These are phyloP conservation scores for Pleurostoma richardsiae DNA, from an alignment of 2,329 filamentous ascomycete genomes.

Conservation along the genomic window DNA sequence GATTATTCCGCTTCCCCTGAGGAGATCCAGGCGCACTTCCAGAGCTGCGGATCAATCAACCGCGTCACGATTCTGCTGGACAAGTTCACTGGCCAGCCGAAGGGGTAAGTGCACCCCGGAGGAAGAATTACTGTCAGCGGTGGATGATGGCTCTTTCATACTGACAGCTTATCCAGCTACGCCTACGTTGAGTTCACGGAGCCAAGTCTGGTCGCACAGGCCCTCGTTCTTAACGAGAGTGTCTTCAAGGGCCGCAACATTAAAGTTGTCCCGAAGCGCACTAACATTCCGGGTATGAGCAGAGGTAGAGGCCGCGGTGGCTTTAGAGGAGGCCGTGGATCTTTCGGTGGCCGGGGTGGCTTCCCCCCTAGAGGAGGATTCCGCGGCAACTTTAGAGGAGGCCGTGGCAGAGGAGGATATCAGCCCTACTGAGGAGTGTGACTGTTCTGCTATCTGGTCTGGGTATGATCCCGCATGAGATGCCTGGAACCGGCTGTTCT, in stretches of 20 bases:
- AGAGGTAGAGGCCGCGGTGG: slow-evolving; percentile 54
- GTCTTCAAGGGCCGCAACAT: slow-evolving; percentile 91
- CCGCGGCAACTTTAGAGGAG: slow-evolving; percentile 60
- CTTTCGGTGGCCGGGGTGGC: slow-evolving; percentile 46
- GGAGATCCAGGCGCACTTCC: slow-evolving; percentile 97
- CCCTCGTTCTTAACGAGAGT: slow-evolving; percentile 93
- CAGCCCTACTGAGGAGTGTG: slow-evolving; percentile 51
- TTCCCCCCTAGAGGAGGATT: slow-evolving; percentile 47
- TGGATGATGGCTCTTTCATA: background rate
- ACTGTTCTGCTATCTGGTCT: too few species aligned
- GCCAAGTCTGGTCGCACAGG: slow-evolving; percentile 86
- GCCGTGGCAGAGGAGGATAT: slow-evolving; percentile 52
- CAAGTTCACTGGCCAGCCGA: slow-evolving; percentile 98
- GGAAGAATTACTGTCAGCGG: background rate
- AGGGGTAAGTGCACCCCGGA: slow-evolving; percentile 62
- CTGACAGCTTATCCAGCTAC: slow-evolving; percentile 55
- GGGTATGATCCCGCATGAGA: too few species aligned
- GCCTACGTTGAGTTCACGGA: slow-evolving; percentile 98
- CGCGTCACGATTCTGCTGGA: slow-evolving; percentile 95
- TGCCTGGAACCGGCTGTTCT: background rate
- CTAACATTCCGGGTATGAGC: slow-evolving; percentile 92
- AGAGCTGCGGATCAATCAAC: slow-evolving; percentile 95
- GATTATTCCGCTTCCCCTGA: slow-evolving; percentile 96
- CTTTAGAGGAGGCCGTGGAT: slow-evolving; percentile 45
- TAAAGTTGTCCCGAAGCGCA: slow-evolving; percentile 93